phyloP scores from a whole-genome alignment of 768 basidiomycete genomes.

The Amanita subjunquillea region DNA sequence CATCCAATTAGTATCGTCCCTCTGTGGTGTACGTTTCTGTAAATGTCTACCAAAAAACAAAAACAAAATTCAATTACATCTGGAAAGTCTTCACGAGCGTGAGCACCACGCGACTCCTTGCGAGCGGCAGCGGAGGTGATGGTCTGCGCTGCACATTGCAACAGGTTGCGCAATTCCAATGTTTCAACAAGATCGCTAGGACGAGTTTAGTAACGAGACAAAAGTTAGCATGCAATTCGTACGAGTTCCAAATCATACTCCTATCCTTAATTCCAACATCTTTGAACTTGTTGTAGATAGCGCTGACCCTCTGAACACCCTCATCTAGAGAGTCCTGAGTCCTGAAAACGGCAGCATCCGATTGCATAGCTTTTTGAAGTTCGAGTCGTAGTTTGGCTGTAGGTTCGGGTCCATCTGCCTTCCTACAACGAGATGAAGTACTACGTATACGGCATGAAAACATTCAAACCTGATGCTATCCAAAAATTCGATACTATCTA shows the following conservation, averaged over 20 bases:
- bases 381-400: constrained; percentile 88
- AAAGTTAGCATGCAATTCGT: constrained; percentile 17
- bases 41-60: not conserved
- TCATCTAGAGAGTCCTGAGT: constrained; percentile 86
- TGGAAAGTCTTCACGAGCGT: constrained; percentile 97
- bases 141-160: constrained; percentile 94
- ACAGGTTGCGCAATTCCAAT: constrained; percentile 89
- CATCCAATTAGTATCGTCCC: constrained; percentile 93
- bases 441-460: not conserved
- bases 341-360: constrained; percentile 96
- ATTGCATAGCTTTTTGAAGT: constrained; percentile 99
- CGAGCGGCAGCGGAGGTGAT: constrained; percentile 88
- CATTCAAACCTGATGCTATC: constrained; percentile 63
- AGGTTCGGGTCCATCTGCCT: constrained; percentile 67
- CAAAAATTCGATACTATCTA: constrained; percentile 75
- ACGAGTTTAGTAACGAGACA: not conserved
- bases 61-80: constrained; percentile 41
- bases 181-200: constrained; percentile 94
- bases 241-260: constrained; percentile 99
- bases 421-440: constrained; percentile 28
- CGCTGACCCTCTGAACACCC: constrained; percentile 79
- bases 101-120: constrained; percentile 96
- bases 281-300: constrained; percentile 82
- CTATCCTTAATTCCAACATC: constrained; percentile 96
- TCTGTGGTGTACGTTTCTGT: constrained; percentile 29